Percentiles rank a stretch among this genome's conserved stretches.
Evolutionary conservation across 2,329 filamentous ascomycete species (phyloP).

Genomic region (Talaromyces piceae): DNA sequence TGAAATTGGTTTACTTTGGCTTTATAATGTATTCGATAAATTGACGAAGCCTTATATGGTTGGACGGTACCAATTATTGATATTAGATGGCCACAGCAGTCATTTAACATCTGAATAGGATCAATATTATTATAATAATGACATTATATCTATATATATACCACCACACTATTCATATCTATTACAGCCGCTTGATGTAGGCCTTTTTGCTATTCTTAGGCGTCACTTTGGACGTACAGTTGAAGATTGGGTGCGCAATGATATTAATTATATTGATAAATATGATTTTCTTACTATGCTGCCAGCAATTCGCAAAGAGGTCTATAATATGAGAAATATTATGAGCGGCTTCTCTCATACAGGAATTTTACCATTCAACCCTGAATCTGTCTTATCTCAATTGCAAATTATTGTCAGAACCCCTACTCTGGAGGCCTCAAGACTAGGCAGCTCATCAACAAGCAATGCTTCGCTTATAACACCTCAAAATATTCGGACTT

Average conservation of each 20-base stretch:
- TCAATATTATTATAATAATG: too few relatives aligned
- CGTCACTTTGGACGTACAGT: not conserved
- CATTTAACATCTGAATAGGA: too few relatives aligned
- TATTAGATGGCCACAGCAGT: too few relatives aligned
- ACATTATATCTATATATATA: too few relatives aligned
- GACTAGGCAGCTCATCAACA: not conserved
- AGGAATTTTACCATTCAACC: constrained; percentile 1
- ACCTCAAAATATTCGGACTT: constrained; percentile 1
- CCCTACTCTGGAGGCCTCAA: not conserved
- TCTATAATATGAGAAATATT: too few relatives aligned
- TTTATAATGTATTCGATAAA: not conserved
- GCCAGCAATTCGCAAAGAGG: too few relatives aligned
- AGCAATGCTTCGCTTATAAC: not conserved
- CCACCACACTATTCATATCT: constrained; percentile 24
- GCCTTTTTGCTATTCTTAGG: not conserved
- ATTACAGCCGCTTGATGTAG: constrained; percentile 1
- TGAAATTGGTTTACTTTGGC: not conserved
- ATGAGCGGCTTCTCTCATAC: not conserved
- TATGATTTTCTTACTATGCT: too few relatives aligned
- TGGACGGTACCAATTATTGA: not conserved
- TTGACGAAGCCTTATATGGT: not conserved
- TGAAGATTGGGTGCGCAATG: constrained; percentile 1
- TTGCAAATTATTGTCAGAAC: not conserved
- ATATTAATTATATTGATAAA: too few relatives aligned
- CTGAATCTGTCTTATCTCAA: constrained; percentile 1